phyloP scores from a whole-genome alignment of 163 green algal species.

The Trebouxia gelatinosa region DNA sequence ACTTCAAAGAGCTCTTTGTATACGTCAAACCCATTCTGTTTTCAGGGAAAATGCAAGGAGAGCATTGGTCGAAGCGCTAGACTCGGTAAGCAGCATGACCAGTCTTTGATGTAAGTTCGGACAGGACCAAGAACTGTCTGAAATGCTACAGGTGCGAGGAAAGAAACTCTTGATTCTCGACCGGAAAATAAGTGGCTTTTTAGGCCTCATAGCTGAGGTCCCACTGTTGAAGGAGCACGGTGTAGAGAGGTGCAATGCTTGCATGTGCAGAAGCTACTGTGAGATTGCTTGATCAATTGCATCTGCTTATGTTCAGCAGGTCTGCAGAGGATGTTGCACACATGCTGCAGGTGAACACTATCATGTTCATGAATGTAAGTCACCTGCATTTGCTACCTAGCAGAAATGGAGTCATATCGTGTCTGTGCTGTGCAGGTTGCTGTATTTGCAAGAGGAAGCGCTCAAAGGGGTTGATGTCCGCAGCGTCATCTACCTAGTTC shows the following conservation, averaged over 20 bases:
- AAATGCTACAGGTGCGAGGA: constrained; percentile 55
- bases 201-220: constrained; percentile 65
- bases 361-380: too few relatives aligned
- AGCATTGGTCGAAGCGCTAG: constrained; percentile 32
- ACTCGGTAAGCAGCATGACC: constrained; percentile 33
- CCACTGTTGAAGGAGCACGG: constrained; percentile 77
- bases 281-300: too few relatives aligned
- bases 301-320: background rate
- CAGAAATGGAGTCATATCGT: too few relatives aligned
- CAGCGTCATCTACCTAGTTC: constrained; percentile 60
- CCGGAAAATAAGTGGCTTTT: constrained; percentile 54
- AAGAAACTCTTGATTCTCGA: constrained; percentile 83
- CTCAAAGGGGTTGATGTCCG: constrained; percentile 48
- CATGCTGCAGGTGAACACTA: too few relatives aligned
- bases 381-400: too few relatives aligned
- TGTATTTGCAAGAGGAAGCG: constrained; percentile 48
- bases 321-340: too few relatives aligned
- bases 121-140: background rate
- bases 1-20: background rate
- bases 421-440: constrained; percentile 47
- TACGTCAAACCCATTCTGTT: background rate
- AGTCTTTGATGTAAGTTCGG: background rate
- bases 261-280: too few relatives aligned
- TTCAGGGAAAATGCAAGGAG: constrained; percentile 35
- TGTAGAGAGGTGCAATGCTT: constrained; percentile 73